phyloP scores from a whole-genome alignment of 495 filamentous ascomycete genomes.

The Penicillium ucsense region DNA sequence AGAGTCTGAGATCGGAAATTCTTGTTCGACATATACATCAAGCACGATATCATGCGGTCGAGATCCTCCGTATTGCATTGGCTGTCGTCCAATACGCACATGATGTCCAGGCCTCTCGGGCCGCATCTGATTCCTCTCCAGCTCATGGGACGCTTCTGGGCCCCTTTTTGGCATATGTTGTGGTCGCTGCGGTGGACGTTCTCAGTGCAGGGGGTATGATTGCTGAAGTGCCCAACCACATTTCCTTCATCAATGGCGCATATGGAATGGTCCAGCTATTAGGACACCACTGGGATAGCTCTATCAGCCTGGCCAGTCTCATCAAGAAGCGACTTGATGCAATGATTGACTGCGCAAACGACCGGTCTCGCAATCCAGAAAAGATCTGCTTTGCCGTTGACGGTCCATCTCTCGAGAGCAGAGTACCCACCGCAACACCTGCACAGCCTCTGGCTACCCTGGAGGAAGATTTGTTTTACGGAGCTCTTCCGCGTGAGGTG shows the following conservation, averaged over 20 bases:
- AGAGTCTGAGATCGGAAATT: constrained; percentile 19
- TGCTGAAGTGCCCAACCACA: constrained; percentile 29
- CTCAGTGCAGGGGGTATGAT: constrained; percentile 29
- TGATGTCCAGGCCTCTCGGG: constrained; percentile 13
- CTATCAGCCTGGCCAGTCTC: constrained; percentile 14
- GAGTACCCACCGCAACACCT: constrained; percentile 16
- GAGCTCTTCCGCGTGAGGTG: constrained; percentile 21
- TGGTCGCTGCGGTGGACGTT: constrained; percentile 39
- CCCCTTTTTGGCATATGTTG: constrained; percentile 35
- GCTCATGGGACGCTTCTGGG: constrained; percentile 19
- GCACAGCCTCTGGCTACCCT: constrained; percentile 3
- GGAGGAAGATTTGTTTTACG: constrained; percentile 29
- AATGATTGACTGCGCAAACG: constrained; percentile 21
- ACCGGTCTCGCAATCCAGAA: constrained; percentile 13
- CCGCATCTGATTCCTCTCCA: constrained; percentile 6
- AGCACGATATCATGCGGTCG: constrained; percentile 33
- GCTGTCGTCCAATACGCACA: constrained; percentile 18
- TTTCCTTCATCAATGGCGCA: constrained; percentile 35
- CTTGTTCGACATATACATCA: constrained; percentile 28
- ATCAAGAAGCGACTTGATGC: constrained; percentile 23
- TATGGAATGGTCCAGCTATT: constrained; percentile 30
- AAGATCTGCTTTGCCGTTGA: constrained; percentile 25
- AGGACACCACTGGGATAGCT: constrained; percentile 24
- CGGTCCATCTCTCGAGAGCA: constrained; percentile 24
- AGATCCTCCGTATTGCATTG: constrained; percentile 27